Conservation (phyloP, 176 grass and related monocot species). For the Carex kokanica region DNA sequence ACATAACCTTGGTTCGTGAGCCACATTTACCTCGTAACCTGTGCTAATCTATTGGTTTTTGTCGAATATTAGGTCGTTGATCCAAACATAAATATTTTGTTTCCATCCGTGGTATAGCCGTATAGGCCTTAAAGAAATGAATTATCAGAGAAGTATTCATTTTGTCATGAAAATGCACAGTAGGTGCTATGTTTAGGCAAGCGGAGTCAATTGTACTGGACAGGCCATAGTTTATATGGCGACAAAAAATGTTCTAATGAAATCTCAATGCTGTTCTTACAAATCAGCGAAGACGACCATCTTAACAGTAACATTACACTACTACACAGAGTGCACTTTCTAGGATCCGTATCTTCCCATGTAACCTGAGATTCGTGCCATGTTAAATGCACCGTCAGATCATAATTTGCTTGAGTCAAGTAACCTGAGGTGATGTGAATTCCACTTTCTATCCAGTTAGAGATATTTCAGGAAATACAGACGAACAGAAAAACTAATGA, state of each 20-base stretch:
- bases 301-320: too few relatives aligned
- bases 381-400: too few relatives aligned
- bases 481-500: too few relatives aligned
- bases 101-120: not conserved
- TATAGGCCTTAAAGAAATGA: not conserved
- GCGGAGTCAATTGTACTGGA: not conserved
- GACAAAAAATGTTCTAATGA: not conserved
- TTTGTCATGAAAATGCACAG: not conserved
- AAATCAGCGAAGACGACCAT: not conserved
- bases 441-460: too few relatives aligned
- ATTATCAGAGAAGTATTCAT: not conserved
- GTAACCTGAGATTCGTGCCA: too few relatives aligned
- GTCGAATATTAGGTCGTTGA: not conserved
- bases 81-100: not conserved
- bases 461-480: too few relatives aligned
- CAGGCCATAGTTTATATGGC: not conserved
- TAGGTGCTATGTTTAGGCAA: not conserved
- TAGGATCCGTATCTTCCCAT: too few relatives aligned
- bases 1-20: conserved; percentile 10
- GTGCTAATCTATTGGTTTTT: conserved; percentile 12
- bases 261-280: not conserved
- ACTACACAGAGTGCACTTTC: too few relatives aligned
- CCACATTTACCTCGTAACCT: not conserved
- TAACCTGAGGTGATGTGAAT: too few relatives aligned
- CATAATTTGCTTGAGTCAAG: too few relatives aligned